Evolutionary conservation across 306 rosid species (phyloP).

Genomic region (Quercus agrifolia): DNA sequence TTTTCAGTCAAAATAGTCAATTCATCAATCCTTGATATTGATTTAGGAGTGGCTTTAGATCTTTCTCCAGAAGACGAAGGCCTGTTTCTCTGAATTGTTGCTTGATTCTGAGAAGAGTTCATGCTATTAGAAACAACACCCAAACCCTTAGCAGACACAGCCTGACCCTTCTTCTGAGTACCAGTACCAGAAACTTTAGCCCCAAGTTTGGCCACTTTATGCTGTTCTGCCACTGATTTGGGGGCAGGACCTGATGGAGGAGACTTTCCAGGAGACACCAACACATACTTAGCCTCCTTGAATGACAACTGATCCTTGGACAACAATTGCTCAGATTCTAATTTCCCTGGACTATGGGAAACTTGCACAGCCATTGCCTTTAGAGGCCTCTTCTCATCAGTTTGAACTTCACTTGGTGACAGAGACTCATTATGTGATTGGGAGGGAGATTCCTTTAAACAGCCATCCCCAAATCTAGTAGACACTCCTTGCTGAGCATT

Average conservation of each 20-base stretch:
- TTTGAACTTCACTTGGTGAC: constrained; percentile 35
- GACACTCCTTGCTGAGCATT: constrained; percentile 37
- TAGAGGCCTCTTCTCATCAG: constrained; percentile 38
- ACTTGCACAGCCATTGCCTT: constrained; percentile 28
- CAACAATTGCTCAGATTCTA: constrained; percentile 40
- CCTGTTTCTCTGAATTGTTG: constrained; percentile 46
- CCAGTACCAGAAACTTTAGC: constrained; percentile 40
- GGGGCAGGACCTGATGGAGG: constrained; percentile 41
- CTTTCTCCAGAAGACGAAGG: constrained; percentile 52
- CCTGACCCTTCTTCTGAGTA: constrained; percentile 50
- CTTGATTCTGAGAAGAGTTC: constrained; percentile 54
- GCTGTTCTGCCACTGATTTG: constrained; percentile 47
- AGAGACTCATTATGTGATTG: constrained; percentile 29
- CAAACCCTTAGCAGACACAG: constrained; percentile 44
- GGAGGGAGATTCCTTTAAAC: constrained; percentile 45
- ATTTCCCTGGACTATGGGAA: constrained; percentile 46
- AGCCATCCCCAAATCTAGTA: constrained; percentile 39
- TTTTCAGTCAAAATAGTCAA: constrained; percentile 34
- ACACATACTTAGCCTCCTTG: constrained; percentile 46
- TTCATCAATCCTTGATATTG: constrained; percentile 43
- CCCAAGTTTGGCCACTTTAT: constrained; percentile 48
- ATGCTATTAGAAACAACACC: constrained; percentile 23
- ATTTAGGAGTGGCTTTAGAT: constrained; percentile 48
- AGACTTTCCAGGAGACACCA: constrained; percentile 62
- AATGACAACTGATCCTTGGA: constrained; percentile 44